Evolutionary conservation across 768 basidiomycete species (phyloP).

Genomic region (Clavulina sp.): DNA sequence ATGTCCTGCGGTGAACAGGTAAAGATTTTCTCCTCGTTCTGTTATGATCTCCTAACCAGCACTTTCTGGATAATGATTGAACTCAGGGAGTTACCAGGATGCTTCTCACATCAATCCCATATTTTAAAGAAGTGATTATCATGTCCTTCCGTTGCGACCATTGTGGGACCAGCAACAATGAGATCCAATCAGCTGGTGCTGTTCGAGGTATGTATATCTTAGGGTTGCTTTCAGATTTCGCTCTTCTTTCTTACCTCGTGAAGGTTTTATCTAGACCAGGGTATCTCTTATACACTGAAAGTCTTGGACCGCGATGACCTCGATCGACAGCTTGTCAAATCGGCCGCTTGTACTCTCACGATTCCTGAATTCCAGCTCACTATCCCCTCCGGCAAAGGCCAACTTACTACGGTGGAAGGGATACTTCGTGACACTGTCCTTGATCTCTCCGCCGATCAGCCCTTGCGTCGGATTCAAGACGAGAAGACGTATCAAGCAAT

Average conservation of each 20-base stretch:
- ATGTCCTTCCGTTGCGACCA: constrained; percentile 95
- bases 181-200: constrained; percentile 76
- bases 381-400: constrained; percentile 71
- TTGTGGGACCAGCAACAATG: constrained; percentile 80
- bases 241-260: not conserved
- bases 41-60: not conserved
- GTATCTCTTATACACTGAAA: constrained; percentile 61
- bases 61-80: too few relatives aligned
- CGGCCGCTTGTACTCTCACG: constrained; percentile 56
- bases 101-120: constrained; percentile 86
- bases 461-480: constrained; percentile 64
- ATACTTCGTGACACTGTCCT: constrained; percentile 64
- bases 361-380: constrained; percentile 85
- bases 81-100: constrained; percentile 71
- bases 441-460: constrained; percentile 70
- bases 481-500: constrained; percentile 56
- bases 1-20: constrained; percentile 90
- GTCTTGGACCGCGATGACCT: constrained; percentile 62
- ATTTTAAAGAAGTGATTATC: constrained; percentile 85
- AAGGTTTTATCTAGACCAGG: constrained; percentile 41
- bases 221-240: not conserved
- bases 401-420: constrained; percentile 94
- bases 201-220: constrained; percentile 52
- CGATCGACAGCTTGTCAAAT: constrained; percentile 85
- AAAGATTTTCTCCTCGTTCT: not conserved